Percentiles rank a stretch among this genome's conserved stretches.
Conservation (phyloP, 1,139 yeast genomes). For the Blastobotrys buckinghamii region DNA sequence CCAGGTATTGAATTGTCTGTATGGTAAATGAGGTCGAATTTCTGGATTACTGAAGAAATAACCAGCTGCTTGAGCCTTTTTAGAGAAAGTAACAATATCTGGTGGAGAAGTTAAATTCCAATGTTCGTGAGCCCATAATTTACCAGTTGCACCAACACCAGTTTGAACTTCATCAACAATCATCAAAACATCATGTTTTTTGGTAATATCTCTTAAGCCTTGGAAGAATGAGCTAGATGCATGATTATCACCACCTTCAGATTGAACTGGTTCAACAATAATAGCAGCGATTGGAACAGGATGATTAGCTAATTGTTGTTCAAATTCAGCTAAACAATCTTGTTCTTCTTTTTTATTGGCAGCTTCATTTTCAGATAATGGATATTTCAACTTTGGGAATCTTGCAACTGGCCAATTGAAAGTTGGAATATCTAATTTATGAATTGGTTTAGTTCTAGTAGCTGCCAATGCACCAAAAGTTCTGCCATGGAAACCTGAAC, state of each 20-base stretch:
- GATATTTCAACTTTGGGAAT: slow-evolving; percentile 70
- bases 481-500: slow-evolving; percentile 77
- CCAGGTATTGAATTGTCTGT: slow-evolving; percentile 89
- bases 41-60: slow-evolving; percentile 70
- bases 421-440: slow-evolving; percentile 77
- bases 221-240: slow-evolving; percentile 72
- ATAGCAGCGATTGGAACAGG: slow-evolving; percentile 66
- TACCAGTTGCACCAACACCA: slow-evolving; percentile 83
- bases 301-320: slow-evolving; percentile 52
- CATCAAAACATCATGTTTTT: slow-evolving; percentile 59
- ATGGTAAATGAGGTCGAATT: slow-evolving; percentile 62
- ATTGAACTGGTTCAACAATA: slow-evolving; percentile 74
- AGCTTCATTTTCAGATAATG: slow-evolving; percentile 51
- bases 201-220: slow-evolving; percentile 65
- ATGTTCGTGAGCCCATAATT: slow-evolving; percentile 83
- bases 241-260: slow-evolving; percentile 87
- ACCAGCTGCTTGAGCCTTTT: slow-evolving; percentile 84
- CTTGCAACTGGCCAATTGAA: slow-evolving; percentile 87
- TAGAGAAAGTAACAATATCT: slow-evolving; percentile 77
- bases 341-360: slow-evolving; percentile 60
- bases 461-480: slow-evolving; percentile 72
- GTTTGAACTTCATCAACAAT: slow-evolving; percentile 85
- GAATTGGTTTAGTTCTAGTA: slow-evolving; percentile 77
- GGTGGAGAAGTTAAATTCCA: slow-evolving; percentile 68
- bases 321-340: slow-evolving; percentile 57